Base-by-base conservation (phyloP, 2,329 filamentous ascomycete genomes). In the Dactylonectria estremocensis region DNA sequence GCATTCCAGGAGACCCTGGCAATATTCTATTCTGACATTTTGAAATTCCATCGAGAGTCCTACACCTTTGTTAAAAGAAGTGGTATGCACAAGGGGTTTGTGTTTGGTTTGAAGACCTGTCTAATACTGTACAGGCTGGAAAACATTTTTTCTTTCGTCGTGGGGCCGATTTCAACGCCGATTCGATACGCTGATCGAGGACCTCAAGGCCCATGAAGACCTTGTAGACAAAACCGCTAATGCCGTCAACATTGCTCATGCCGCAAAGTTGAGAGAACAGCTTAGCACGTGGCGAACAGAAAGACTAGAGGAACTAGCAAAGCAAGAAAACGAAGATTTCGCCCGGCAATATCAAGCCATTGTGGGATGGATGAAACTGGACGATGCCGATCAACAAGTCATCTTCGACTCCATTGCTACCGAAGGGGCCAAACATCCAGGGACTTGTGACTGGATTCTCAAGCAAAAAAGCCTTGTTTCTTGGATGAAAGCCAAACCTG, bases 21-120 rank as follows among this genome's bases (percentile, higher is more conserved):
- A 0, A 61, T 82, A 0, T 82, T 84, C 49, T 87, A 86, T 45
- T 71, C 78, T 0, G 83, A 87, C 43, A 84, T 87, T 20, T 73
- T 87, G 0, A 70, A 81, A 20, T 87, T 87, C 61, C 85, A 87
- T 63, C 79, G 79, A 31, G 66, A 80, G 10, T 82, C 84, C 0
- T 86, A 87, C 68, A 79, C 79, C 18, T 85, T 85, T 60, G 78
- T 87, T 13, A 73, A 78, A 1, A 66, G 77, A 60, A 75, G 73
- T 16, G 61, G 78, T 80, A 33, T 63, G 74, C 37, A 3, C 33
- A 37, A 37, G 35, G 13, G 9, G 5, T 14, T 37, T 3, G 3
- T 37, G 9, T 11, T 11, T 10, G 10, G 9, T 10, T 37, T 37
- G 35, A 37, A 14, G 35, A 14, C 5, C 9, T 10, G 10, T n/a